phyloP scores from a whole-genome alignment of 371 early-diverging fungal species.

The Haplosporangium sp. region DNA sequence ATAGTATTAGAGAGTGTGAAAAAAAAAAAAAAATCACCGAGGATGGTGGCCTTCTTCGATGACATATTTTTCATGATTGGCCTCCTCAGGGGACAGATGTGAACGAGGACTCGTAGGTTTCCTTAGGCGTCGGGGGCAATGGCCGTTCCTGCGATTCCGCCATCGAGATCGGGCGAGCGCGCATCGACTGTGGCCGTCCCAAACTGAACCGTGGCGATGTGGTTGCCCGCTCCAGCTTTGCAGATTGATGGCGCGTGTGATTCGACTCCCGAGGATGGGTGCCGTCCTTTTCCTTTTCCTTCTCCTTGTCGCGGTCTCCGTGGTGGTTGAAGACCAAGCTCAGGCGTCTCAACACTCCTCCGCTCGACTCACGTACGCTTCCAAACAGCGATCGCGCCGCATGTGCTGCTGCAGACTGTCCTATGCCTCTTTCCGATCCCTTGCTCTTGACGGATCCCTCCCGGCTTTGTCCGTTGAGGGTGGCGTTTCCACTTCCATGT shows the following conservation, averaged over 20 bases:
- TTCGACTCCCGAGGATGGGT: conserved; percentile 11
- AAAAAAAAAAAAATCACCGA: background rate
- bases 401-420: conserved; percentile 47
- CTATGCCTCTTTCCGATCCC: conserved; percentile 40
- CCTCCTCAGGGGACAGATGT: conserved; percentile 38
- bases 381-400: conserved; percentile 55
- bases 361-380: conserved; percentile 52
- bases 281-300: conserved; percentile 33
- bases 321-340: conserved; percentile 48
- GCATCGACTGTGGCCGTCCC: conserved; percentile 45
- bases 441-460: conserved; percentile 54
- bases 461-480: conserved; percentile 29
- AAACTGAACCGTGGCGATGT: conserved; percentile 46
- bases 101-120: conserved; percentile 45
- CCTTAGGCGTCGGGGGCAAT: conserved; percentile 52
- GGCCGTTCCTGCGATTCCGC: conserved; percentile 50
- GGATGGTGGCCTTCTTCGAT: no score
- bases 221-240: conserved; percentile 47
- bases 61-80: conserved; percentile 10
- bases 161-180: conserved; percentile 50
- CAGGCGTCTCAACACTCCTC: conserved; percentile 48
- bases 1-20: background rate
- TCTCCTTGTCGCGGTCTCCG: conserved; percentile 43
- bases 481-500: conserved; percentile 11
- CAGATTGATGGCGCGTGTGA: conserved; percentile 35